phyloP scores from a whole-genome alignment of 805 yeast genomes.

The Yarrowia yakushimensis region DNA sequence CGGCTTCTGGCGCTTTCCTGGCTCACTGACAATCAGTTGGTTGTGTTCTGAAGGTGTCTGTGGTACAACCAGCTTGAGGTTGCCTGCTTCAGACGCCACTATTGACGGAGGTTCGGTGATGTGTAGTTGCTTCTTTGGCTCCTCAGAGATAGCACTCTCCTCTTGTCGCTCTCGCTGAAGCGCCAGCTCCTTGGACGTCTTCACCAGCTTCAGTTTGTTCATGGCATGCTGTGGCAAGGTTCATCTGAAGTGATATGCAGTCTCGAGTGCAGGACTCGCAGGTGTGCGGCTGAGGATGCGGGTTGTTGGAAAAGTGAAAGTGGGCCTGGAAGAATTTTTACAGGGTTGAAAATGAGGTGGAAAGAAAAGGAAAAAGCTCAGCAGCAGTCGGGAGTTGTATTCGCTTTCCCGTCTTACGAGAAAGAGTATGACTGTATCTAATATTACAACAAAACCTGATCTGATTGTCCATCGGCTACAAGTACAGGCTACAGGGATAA shows the following conservation, averaged over 20 bases:
- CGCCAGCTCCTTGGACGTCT: conserved; percentile 12
- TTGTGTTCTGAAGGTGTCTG: background rate
- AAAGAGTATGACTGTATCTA: no score
- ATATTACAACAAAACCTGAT: no score
- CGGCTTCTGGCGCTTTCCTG: background rate
- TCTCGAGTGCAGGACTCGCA: background rate
- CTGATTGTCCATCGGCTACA: no score
- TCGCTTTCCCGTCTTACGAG: no score
- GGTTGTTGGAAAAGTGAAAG: background rate
- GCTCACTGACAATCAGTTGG: conserved; percentile 20
- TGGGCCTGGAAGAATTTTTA: background rate
- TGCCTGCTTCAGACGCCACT: background rate
- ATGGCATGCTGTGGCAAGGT: conserved; percentile 3
- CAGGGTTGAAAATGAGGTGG: background rate
- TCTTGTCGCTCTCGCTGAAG: background rate
- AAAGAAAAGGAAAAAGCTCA: background rate
- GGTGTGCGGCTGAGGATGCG: background rate
- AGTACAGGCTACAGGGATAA: no score
- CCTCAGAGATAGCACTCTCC: background rate
- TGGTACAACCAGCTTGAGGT: conserved; percentile 5
- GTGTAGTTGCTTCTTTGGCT: background rate
- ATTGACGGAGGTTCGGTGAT: conserved; percentile 3
- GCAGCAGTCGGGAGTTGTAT: no score
- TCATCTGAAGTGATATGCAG: background rate
- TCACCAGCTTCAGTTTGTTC: conserved; percentile 15